Evolutionary conservation across 148 eudicot genomes (phyloP), one percentile per base, ranked within the genome.

Genomic region (Rheum nobile): DNA sequence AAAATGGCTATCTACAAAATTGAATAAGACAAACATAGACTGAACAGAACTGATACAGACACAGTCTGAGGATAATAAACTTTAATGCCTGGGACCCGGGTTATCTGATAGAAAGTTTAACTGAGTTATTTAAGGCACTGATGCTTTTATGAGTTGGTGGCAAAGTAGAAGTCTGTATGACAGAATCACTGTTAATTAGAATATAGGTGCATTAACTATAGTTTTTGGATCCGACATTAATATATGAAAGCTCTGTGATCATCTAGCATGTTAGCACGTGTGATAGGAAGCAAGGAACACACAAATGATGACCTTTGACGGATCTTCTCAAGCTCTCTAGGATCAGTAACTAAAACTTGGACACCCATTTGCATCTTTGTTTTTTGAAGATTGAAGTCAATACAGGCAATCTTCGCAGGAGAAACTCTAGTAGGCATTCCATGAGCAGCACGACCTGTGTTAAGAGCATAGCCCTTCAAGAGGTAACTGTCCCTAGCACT

Each of bases 401-500:
- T 97, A 81, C 98, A 94, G 22, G 98, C 98, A 80, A 91, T 91
- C 78, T 81, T 86, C 7, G 99, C 99, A 26, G 99, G 97, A 78
- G 94, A 76, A 80, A 95, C 96, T 79, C 87, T 84, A 74, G 82
- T 77, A 43, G 99, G 99, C 99, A 92, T 95, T 71, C 99, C 99
- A 81, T 95, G 99, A 67, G 99, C 97, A 75, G 99, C 99, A 76
- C 97, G 97, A 7, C 99, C 99, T 21, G 96, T 91, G 80, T 95
- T 95, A 39, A 95, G 93, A 78, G 99, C 99, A 90, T 95, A 95
- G 38, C 99, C 99, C 80, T 86, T 92, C 77, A 95, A 75, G 67
- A 95, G 80, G 78, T 88, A 95, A 84, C 99, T 95, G 73, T 95
- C 97, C 81, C 80, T 90, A 22, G 94, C 89, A 84, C 99, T 92